These are phyloP conservation scores for Spiromastix sp. DNA, from an alignment of 2,329 filamentous ascomycete genomes.

Conservation along the genomic window DNA sequence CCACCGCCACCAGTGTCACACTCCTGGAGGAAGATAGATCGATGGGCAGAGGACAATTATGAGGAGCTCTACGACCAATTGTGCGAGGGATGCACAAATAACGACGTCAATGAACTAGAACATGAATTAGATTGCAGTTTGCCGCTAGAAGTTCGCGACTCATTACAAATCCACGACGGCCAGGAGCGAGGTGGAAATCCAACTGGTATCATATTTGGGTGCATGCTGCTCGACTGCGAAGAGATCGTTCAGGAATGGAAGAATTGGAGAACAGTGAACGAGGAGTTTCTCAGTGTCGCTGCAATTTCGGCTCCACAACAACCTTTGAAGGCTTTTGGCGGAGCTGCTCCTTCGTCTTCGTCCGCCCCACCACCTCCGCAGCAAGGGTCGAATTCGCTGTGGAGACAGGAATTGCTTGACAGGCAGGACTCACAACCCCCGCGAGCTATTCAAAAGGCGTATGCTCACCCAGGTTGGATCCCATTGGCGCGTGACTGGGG, in stretches of 20 bases:
- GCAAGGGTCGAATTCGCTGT: constrained; percentile 52
- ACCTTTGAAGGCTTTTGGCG: constrained; percentile 62
- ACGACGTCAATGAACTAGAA: constrained; percentile 94
- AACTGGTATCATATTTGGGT: constrained; percentile 84
- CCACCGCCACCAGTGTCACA: constrained; percentile 79
- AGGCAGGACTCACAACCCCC: constrained; percentile 83
- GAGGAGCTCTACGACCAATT: constrained; percentile 89
- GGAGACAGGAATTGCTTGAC: constrained; percentile 75
- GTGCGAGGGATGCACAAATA: constrained; percentile 80
- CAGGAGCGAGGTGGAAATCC: constrained; percentile 87
- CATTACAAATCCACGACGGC: constrained; percentile 83
- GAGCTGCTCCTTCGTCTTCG: constrained; percentile 56
- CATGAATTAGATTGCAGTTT: constrained; percentile 91
- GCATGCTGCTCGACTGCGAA: constrained; percentile 94
- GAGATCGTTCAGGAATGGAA: constrained; percentile 97
- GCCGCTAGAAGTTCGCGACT: constrained; percentile 87
- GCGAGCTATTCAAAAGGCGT: constrained; percentile 79
- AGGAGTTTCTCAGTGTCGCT: constrained; percentile 65
- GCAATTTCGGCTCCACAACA: constrained; percentile 45
- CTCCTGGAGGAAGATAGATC: constrained; percentile 90
- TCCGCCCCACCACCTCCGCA: constrained; percentile 46
- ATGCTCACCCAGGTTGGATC: constrained; percentile 91
- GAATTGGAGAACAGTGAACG: constrained; percentile 89
- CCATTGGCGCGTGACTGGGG: constrained; percentile 95
- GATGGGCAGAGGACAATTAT: constrained; percentile 91